Conservation (phyloP, 1,284 basidiomycete genomes). For the Pisolithus thermaeus region DNA sequence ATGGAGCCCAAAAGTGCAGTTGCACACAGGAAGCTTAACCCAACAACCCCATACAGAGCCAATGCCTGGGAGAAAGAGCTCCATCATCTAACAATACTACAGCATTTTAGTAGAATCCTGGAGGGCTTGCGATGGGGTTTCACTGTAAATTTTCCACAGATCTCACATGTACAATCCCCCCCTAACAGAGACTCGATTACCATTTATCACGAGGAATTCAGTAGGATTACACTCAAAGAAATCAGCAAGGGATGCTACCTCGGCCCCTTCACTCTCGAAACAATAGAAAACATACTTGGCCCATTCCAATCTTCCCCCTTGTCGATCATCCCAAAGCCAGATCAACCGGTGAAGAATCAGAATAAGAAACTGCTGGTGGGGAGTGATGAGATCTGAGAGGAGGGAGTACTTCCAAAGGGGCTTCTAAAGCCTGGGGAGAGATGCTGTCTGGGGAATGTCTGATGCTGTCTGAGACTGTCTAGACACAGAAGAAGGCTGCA, state of each 20-base stretch:
- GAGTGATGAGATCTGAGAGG: too few species aligned
- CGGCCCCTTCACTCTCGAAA: background rate
- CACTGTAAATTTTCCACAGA: background rate
- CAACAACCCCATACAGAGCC: conserved; percentile 7
- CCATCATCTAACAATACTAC: background rate
- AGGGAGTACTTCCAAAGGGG: too few species aligned
- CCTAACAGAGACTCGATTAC: conserved; percentile 1
- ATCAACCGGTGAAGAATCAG: too few species aligned
- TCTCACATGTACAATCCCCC: conserved; percentile 1
- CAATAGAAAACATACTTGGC: background rate
- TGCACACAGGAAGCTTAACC: too few species aligned
- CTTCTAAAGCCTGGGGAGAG: too few species aligned
- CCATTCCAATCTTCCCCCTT: conserved; percentile 8
- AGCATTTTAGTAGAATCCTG: background rate
- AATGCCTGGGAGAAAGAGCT: background rate
- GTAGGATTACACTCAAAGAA: conserved; percentile 10
- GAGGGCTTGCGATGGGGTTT: background rate
- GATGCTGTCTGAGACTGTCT: too few species aligned
- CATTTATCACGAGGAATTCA: background rate
- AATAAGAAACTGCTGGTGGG: too few species aligned
- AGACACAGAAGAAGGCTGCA: too few species aligned
- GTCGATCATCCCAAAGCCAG: conserved; percentile 6
- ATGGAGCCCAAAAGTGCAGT: conserved; percentile 11
- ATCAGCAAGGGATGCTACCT: conserved; percentile 3
- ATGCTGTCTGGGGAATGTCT: too few species aligned